phyloP scores from a whole-genome alignment of 345 rosid genomes.

The Pugionium cornutum region DNA sequence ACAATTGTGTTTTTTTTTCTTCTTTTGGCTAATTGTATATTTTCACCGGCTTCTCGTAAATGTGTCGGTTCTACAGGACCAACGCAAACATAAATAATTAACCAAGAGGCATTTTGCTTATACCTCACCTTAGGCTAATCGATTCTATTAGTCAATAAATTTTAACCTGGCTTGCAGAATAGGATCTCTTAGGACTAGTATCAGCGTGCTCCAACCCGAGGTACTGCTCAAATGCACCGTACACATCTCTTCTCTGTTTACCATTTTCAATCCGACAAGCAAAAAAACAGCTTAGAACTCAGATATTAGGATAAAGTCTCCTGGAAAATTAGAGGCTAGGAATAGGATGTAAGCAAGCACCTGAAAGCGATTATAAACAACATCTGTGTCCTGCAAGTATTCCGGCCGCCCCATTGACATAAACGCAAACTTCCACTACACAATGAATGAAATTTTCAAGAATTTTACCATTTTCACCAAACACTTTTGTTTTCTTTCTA shows the following conservation, averaged over 20 bases:
- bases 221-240: slow-evolving; percentile 97
- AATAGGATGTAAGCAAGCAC: slow-evolving; percentile 34
- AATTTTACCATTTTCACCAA: background rate
- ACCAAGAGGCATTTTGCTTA: background rate
- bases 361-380: slow-evolving; percentile 83
- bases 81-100: background rate
- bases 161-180: slow-evolving; percentile 75
- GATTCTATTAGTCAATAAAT: background rate
- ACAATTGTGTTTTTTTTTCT: background rate
- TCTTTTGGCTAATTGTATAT: slow-evolving; percentile 56
- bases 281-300: background rate
- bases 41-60: slow-evolving; percentile 71
- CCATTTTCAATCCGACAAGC: slow-evolving; percentile 6
- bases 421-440: slow-evolving; percentile 95
- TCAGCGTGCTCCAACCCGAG: slow-evolving; percentile 95
- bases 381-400: slow-evolving; percentile 81
- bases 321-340: background rate
- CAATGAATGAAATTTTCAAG: background rate
- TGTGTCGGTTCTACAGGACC: slow-evolving; percentile 64
- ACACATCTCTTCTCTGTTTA: slow-evolving; percentile 77
- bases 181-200: slow-evolving; percentile 72
- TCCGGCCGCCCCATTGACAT: slow-evolving; percentile 89
- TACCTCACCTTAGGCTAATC: background rate
- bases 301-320: background rate
- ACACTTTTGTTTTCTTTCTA: background rate